Evolutionary conservation across 2,329 filamentous ascomycete genomes (phyloP).

Genomic region (Aspergillus candidus): DNA sequence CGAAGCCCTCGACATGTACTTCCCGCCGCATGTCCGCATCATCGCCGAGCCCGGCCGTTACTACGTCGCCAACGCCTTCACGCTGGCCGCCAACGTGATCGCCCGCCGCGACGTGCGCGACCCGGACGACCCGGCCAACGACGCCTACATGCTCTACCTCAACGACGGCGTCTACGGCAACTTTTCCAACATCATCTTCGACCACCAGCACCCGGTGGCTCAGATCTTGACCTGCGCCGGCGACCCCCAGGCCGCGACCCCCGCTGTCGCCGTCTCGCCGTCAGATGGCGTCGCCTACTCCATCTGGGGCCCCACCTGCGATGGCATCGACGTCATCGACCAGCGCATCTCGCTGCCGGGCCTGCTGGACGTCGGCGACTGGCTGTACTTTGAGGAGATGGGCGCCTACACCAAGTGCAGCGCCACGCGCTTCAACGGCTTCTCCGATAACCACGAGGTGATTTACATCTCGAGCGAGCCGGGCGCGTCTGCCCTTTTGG

Average conservation of each 20-base stretch:
- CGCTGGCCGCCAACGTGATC: conserved; percentile 91
- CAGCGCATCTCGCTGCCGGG: conserved; percentile 71
- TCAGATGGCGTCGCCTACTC: conserved; percentile 69
- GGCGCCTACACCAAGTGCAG: conserved; percentile 98
- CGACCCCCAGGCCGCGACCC: conserved; percentile 54
- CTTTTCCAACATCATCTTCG: conserved; percentile 98
- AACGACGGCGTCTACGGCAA: conserved; percentile 98
- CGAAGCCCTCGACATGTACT: conserved; percentile 76
- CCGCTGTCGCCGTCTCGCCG: conserved; percentile 24
- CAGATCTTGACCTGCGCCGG: conserved; percentile 65
- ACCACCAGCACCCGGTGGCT: conserved; percentile 86
- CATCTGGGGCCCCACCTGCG: conserved; percentile 96
- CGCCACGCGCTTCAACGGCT: conserved; percentile 95
- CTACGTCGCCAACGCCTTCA: conserved; percentile 91
- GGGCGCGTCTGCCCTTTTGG: conserved; percentile 69
- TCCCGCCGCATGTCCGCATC: conserved; percentile 74
- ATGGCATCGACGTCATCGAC: conserved; percentile 92
- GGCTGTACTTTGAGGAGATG: conserved; percentile 99
- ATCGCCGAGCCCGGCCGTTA: conserved; percentile 96
- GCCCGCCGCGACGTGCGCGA: conserved; percentile 83
- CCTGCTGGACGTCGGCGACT: conserved; percentile 84
- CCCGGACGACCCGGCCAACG: conserved; percentile 42
- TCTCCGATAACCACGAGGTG: conserved; percentile 84
- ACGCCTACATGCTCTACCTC: conserved; percentile 90
- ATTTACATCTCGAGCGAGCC: conserved; percentile 94